Percentiles rank a stretch among this genome's conserved stretches.
Evolutionary conservation across 331 rosid species (phyloP).

Genomic region (Quercus tomentella): DNA sequence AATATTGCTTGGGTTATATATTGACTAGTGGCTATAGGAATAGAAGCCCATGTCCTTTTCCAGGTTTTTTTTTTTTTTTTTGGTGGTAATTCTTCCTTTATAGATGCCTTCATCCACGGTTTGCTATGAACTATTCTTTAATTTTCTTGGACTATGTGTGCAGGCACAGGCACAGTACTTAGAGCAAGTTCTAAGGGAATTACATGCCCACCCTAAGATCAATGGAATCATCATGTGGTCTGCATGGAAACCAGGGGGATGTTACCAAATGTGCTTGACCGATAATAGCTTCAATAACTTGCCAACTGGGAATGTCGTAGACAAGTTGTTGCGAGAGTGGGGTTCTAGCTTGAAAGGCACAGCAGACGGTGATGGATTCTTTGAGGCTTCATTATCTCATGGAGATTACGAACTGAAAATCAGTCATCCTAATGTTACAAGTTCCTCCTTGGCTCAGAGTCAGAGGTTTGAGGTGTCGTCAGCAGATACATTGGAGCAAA

Average conservation of each 20-base stretch:
- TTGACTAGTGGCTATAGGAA: no score
- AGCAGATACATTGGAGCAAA: background rate
- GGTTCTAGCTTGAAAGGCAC: slow-evolving; percentile 12
- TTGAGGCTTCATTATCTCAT: slow-evolving; percentile 40
- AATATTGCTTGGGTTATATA: no score
- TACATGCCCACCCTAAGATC: slow-evolving; percentile 47
- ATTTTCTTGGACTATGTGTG: background rate
- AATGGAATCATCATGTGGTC: slow-evolving; percentile 57
- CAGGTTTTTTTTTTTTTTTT: no score
- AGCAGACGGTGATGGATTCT: slow-evolving; percentile 37
- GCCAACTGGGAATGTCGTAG: slow-evolving; percentile 49
- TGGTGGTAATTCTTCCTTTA: no score
- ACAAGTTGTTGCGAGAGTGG: slow-evolving; percentile 46
- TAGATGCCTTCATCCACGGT: background rate
- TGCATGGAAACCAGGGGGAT: slow-evolving; percentile 37
- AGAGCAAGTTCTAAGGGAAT: slow-evolving; percentile 50
- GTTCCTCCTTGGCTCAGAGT: slow-evolving; percentile 12
- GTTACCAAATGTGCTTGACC: slow-evolving; percentile 45
- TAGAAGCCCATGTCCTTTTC: no score
- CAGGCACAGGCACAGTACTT: slow-evolving; percentile 31
- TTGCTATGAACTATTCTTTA: background rate
- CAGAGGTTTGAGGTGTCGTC: slow-evolving; percentile 19
- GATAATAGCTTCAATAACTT: slow-evolving; percentile 56
- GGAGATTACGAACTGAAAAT: slow-evolving; percentile 44
- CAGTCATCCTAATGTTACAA: slow-evolving; percentile 14